Base-by-base conservation (phyloP, 208 protist genomes). In the Histomonas meleagridis region DNA sequence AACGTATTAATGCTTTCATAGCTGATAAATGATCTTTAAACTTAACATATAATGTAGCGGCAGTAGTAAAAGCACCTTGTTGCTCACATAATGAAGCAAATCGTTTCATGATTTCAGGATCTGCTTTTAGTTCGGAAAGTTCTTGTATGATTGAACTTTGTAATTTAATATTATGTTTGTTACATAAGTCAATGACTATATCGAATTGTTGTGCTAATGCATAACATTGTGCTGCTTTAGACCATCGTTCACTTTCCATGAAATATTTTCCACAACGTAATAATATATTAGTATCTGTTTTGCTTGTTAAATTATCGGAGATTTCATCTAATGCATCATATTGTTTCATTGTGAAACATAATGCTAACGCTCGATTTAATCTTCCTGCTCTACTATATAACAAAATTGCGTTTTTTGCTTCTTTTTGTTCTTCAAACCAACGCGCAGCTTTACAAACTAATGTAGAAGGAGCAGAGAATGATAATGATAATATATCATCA, bases 281-380 rank as follows among this genome's bases (percentile, higher is more conserved):
- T 32, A 86, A 38, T 32, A 86, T 28, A 38, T 49, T 5, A 38
- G 76, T 40, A 55, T 86, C 46, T 18, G 46, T 86, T 48, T 86
- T 48, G 16, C 40, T 43, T 18, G 23, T 55, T 2, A 86, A 55
- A 12, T 9, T 53, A 23, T 86, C 76, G 0, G 40, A 53, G 18
- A 86, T 86, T 55, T 86, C 76, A 16, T 86, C 76, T 16, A 86
- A 38, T 57, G 76, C 76, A 86, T 86, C 76, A 55, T 86, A 86
- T 55, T 86, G 76, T 46, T 86, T 86, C 10, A 86, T 14, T 46
- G 18, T 46, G 18, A 86, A 86, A 35, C 76, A 86, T 32, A 86
- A 28, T 32, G 21, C 21, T 12, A 86, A 26, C 1, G 76, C 76
- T 55, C 46, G 23, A 5, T 43, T 32, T 7, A 86, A 21, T 38